These are phyloP conservation scores for Polygonum maritimum DNA, from an alignment of 148 eudicot genomes.

Conservation along the genomic window DNA sequence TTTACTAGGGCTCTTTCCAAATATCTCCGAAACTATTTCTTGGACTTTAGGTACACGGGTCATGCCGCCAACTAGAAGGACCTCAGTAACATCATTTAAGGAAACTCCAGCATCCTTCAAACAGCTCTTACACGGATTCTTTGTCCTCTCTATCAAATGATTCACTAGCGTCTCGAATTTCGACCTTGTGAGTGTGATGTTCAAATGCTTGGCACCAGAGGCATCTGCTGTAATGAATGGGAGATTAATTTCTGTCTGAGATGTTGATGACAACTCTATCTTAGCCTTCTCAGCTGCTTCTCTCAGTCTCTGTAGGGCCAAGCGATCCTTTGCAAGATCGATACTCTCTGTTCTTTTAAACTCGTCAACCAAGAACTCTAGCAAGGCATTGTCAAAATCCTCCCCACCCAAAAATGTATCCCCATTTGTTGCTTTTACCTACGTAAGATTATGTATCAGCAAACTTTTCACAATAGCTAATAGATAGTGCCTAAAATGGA, in stretches of 20 bases:
- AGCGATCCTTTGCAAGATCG: conserved; percentile 23
- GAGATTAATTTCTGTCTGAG: conserved; percentile 31
- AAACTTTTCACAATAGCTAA: background rate
- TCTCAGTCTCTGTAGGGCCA: conserved; percentile 31
- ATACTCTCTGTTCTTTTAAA: conserved; percentile 19
- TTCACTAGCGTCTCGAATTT: conserved; percentile 24
- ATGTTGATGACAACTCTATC: conserved; percentile 28
- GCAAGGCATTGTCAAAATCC: conserved; percentile 26
- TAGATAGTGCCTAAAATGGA: background rate
- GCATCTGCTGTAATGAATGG: conserved; percentile 35
- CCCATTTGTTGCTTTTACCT: conserved; percentile 45
- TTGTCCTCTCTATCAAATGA: conserved; percentile 24
- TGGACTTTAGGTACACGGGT: conserved; percentile 33
- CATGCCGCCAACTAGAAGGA: conserved; percentile 35
- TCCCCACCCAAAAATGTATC: conserved; percentile 38
- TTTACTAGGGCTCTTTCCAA: conserved; percentile 25
- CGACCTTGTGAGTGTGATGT: conserved; percentile 21
- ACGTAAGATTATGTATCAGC: background rate
- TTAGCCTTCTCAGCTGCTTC: conserved; percentile 38
- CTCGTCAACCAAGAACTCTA: conserved; percentile 24
- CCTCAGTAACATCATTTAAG: conserved; percentile 24
- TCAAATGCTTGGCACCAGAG: conserved; percentile 30
- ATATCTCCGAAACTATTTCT: conserved; percentile 22
- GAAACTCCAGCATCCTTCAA: conserved; percentile 32
- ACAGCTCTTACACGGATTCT: conserved; percentile 18